A percentile compares a stretch with the other conserved stretches of the same genome.
Conservation (phyloP, 306 rosid species). For the Trifolium repens region DNA sequence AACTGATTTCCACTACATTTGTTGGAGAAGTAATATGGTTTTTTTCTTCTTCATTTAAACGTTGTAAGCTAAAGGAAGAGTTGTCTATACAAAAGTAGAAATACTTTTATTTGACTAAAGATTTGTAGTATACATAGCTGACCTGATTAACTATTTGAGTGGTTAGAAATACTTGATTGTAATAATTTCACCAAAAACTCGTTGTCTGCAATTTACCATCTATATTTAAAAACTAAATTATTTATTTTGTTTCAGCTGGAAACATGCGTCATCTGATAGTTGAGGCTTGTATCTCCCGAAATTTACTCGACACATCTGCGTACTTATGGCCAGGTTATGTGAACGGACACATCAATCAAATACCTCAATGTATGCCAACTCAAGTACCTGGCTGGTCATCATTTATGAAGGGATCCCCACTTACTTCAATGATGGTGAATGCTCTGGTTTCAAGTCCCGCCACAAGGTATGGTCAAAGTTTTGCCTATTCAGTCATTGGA, state of each 20-base stretch:
- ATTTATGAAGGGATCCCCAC: conserved; percentile 79
- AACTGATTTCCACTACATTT: no score
- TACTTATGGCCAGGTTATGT: conserved; percentile 94
- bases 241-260: conserved; percentile 75
- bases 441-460: conserved; percentile 90
- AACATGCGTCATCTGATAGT: conserved; percentile 93
- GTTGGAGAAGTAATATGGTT: no score
- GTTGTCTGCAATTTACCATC: conserved; percentile 23
- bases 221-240: neutral
- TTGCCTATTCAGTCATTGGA: conserved; percentile 8
- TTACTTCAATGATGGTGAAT: conserved; percentile 67
- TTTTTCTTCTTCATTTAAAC: no score
- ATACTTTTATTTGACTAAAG: neutral
- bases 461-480: conserved; percentile 71
- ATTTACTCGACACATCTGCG: conserved; percentile 82
- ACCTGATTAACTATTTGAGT: conserved; percentile 13
- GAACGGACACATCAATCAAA: conserved; percentile 69
- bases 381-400: conserved; percentile 91
- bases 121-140: conserved; percentile 9
- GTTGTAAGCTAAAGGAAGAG: no score
- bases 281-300: conserved; percentile 94
- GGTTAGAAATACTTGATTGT: neutral
- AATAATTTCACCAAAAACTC: conserved; percentile 19
- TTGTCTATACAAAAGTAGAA: no score
- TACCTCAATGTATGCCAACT: conserved; percentile 78